Conservation (phyloP, 805 yeast species). For the Ogataea kodamae region DNA sequence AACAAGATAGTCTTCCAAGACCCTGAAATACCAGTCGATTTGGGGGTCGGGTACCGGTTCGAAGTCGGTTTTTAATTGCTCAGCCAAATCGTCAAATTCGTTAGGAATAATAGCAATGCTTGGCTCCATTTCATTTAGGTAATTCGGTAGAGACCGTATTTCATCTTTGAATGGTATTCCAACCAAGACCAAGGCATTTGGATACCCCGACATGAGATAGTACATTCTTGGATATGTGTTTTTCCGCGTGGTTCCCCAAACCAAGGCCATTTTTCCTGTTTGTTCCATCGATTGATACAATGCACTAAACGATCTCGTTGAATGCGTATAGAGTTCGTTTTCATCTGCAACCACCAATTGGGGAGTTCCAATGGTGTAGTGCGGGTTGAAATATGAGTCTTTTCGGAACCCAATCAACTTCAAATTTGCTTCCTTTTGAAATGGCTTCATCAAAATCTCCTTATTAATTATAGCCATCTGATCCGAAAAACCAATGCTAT, state of each 20-base stretch:
- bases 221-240: slow-evolving; percentile 54
- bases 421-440: slow-evolving; percentile 43
- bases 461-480: slow-evolving; percentile 39
- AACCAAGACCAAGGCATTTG: slow-evolving; percentile 72
- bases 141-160: slow-evolving; percentile 58
- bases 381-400: slow-evolving; percentile 42
- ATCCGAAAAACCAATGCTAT: slow-evolving; percentile 46
- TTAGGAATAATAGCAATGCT: slow-evolving; percentile 15
- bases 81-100: slow-evolving; percentile 22
- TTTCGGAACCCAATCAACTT: slow-evolving; percentile 67
- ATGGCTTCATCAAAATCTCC: slow-evolving; percentile 34
- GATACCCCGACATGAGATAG: slow-evolving; percentile 55
- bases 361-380: slow-evolving; percentile 52
- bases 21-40: slow-evolving; percentile 61
- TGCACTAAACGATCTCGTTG: slow-evolving; percentile 63
- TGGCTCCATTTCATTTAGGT: slow-evolving; percentile 23
- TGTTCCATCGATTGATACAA: slow-evolving; percentile 57
- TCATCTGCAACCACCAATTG: slow-evolving; percentile 64
- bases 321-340: slow-evolving; percentile 54
- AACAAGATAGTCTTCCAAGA: slow-evolving; percentile 61
- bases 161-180: slow-evolving; percentile 75
- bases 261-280: slow-evolving; percentile 55
- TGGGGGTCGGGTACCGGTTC: slow-evolving; percentile 50
- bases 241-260: slow-evolving; percentile 64
- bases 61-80: slow-evolving; percentile 31